Percentiles rank a stretch among this genome's conserved stretches.
These are phyloP conservation scores for Lepidopterella palustris DNA, from an alignment of 495 filamentous ascomycete genomes.

Conservation along the genomic window DNA sequence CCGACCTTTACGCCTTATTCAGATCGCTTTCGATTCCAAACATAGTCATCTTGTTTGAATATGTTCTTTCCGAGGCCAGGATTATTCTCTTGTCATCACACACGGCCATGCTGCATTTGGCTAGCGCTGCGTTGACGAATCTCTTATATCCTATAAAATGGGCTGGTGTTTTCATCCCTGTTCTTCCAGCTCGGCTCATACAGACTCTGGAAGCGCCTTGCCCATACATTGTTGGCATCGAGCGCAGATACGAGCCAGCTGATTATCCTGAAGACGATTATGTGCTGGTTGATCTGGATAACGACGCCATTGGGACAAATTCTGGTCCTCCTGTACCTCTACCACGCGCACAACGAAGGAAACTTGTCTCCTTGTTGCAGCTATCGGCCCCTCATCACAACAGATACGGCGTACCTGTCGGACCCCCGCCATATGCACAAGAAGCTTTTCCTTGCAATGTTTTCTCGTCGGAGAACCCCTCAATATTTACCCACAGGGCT, in stretches of 20 bases:
- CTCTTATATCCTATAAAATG: conserved; percentile 87
- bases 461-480: conserved; percentile 77
- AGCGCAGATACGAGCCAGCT: conserved; percentile 89
- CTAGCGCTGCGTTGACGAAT: conserved; percentile 72
- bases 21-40: conserved; percentile 81
- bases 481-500: conserved; percentile 66
- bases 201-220: conserved; percentile 91
- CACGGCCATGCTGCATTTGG: conserved; percentile 91
- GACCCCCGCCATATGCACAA: conserved; percentile 87
- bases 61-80: conserved; percentile 83
- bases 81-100: conserved; percentile 96
- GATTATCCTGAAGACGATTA: conserved; percentile 95
- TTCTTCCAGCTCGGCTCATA: conserved; percentile 79
- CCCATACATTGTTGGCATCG: conserved; percentile 93
- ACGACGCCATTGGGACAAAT: conserved; percentile 79
- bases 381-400: conserved; percentile 84
- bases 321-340: conserved; percentile 58
- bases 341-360: conserved; percentile 82
- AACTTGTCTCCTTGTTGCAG: conserved; percentile 81
- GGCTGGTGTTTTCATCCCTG: conserved; percentile 87
- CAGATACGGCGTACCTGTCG: conserved; percentile 75
- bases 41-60: conserved; percentile 88
- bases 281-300: conserved; percentile 87
- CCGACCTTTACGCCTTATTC: conserved; percentile 90
- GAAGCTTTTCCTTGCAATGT: conserved; percentile 87